Evolutionary conservation across 257 asterid genomes (phyloP), one percentile per base, ranked within the genome.

Genomic region (Lycium barbarum): DNA sequence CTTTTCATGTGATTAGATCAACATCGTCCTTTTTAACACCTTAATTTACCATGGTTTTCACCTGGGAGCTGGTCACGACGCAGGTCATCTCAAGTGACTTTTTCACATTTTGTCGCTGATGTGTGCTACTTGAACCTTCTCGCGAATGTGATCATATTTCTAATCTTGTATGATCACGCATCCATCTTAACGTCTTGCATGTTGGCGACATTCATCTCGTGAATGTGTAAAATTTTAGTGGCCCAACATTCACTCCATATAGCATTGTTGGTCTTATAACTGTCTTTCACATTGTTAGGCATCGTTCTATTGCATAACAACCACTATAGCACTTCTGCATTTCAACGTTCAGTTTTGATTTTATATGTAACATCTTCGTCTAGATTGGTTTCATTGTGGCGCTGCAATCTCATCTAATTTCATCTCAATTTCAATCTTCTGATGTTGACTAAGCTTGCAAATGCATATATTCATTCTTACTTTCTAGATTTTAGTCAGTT

Each of bases 101-200:
- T 36, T 35, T 67, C 51, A 14, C 76, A 67, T 67, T 33, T 67
- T 35, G 36, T 67, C 74, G 14, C 22, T 9, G 76, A 35, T 36
- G 22, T 36, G 76, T 67, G 76, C 13, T 67, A 67, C 22, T 67
- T 67, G 76, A 67, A 36, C 22, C 22, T 67, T 67, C 74, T 66
- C 13, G 5, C 22, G 6, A 7, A 67, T 67, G 49, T 67, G 76
- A 68, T 68, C 51, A 68, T 26, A 26, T 17, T 36, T 68, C 51
- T 68, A 68, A 68, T 68, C 53, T 68, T 68, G 51, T 68, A 7
- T 68, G 76, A 68, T 68, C 22, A 36, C 49, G 14, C 76, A 36
- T 67, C 22, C n/a, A 7, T 15, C 76, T 36, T 15, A 36, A 22
- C 51, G 7, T 2, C 6, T 26, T 5, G 45, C 45, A 40, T 40